Evolutionary conservation across 2,329 filamentous ascomycete species (phyloP).

Genomic region (Trichoderma gracile): DNA sequence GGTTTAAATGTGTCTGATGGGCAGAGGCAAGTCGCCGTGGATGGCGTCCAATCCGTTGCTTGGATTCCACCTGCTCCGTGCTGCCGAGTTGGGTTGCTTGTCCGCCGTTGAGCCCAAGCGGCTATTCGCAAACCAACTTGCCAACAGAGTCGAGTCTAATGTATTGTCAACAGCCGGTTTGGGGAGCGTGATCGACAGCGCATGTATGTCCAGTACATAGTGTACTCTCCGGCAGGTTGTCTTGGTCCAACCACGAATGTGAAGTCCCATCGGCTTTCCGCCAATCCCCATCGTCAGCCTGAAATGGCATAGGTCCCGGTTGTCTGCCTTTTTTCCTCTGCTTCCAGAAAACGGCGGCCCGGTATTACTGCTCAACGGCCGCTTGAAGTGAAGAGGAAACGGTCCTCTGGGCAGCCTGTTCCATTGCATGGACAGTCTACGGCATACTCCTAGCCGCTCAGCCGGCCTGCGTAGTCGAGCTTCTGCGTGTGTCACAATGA

Average conservation of each 20-base stretch:
- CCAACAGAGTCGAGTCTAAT: neutral
- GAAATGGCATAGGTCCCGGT: neutral
- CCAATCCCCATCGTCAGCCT: neutral
- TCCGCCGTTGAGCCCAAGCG: neutral
- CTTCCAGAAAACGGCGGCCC: conserved; percentile 3
- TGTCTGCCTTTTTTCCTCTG: neutral
- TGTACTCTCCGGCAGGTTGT: neutral
- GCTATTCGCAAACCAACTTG: neutral
- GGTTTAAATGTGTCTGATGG: neutral
- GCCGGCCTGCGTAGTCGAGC: neutral
- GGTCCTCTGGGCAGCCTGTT: neutral
- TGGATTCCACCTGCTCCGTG: neutral
- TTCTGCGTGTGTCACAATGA: conserved; percentile 15
- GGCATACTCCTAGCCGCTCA: conserved; percentile 12
- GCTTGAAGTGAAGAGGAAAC: neutral
- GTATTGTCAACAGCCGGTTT: neutral
- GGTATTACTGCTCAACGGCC: conserved; percentile 1
- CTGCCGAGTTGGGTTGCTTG: neutral
- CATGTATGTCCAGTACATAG: too few relatives aligned
- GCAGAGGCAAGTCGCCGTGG: neutral
- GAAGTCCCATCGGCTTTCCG: neutral
- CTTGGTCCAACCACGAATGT: neutral
- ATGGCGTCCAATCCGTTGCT: neutral
- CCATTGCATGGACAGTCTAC: conserved; percentile 3
- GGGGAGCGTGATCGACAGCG: conserved; percentile 16